Evolutionary conservation across 1,284 basidiomycete genomes (phyloP), one percentile per base, ranked within the genome.

Genomic region (Ceraceosorus guamensis): DNA sequence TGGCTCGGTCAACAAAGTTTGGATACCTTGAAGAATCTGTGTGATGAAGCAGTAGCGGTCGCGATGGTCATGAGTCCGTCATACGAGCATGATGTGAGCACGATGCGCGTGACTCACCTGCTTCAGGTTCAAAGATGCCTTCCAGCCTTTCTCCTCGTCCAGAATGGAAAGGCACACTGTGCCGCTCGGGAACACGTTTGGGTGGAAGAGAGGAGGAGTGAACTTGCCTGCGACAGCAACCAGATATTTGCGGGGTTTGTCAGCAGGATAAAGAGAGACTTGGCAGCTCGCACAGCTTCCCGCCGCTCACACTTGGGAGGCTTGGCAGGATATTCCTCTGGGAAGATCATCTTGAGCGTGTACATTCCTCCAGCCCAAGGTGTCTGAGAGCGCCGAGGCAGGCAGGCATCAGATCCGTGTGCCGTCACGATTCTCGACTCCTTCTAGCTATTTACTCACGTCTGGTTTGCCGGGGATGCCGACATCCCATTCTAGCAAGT

Each of bases 131-230:
- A 99, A 97, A 1, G 91, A 88, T 8, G 95, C 91, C 77, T 97
- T 97, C 95, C 95, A 99, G 5, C 86, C 87, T 78, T 98, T 98
- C 78, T 99, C 95, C 77, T 99, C 95, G 76, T 98, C 93, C 43
- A 99, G 79, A 75, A 99, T 99, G 13, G 91, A 96, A 24, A 98
- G 82, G 77, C 95, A 99, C 51, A 98, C 92, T 18, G 95, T 99
- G 31, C 95, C 95, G 14, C 91, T 96, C 0, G 95, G 95, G 77
- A 96, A 99, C 53, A 98, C 91, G 76, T 99, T 99, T 32, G 93
- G 93, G 77, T 98, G 93, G 80, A 96, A 98, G 50, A 97, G 81
- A 32, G 93, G 88, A 2, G 95, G 93, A 1, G 85, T 82, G 79
- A 98, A 98, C 84, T 97, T 97, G 81, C 91, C 91, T 95, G 76